Evolutionary conservation across 2,329 filamentous ascomycete genomes (phyloP).

Genomic region (Microdochium trichocladiopsis): DNA sequence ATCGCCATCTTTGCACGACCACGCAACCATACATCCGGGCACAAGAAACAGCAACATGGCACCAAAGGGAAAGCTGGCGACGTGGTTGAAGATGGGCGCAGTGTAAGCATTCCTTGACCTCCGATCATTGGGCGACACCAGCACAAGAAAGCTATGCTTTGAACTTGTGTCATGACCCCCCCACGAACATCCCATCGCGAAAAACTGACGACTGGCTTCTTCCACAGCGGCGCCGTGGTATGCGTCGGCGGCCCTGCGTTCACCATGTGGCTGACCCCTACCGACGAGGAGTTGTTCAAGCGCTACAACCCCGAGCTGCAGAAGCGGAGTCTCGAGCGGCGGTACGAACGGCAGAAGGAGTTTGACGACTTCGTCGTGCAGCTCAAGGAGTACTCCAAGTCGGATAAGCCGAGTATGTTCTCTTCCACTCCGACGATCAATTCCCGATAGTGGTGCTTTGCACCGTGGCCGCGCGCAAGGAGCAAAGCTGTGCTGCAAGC

Average conservation of each 20-base stretch:
- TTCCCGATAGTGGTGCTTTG: no score
- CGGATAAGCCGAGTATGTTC: constrained; percentile 77
- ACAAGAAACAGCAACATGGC: neutral
- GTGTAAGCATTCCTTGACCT: constrained; percentile 43
- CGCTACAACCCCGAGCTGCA: constrained; percentile 94
- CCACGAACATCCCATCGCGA: neutral
- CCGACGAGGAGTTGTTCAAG: constrained; percentile 87
- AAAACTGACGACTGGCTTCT: constrained; percentile 4
- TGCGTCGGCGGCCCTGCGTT: constrained; percentile 81
- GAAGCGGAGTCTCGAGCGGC: constrained; percentile 73
- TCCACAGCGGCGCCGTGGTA: constrained; percentile 57
- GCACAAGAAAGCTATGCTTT: no score
- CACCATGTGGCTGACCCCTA: constrained; percentile 71
- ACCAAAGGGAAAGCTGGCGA: constrained; percentile 35
- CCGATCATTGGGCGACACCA: no score
- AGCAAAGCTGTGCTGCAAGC: no score
- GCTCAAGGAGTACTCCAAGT: constrained; percentile 85
- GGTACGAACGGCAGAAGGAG: constrained; percentile 70
- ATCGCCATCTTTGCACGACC: no score
- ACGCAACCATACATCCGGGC: neutral
- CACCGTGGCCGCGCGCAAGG: no score
- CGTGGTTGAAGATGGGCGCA: constrained; percentile 63
- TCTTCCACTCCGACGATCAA: neutral
- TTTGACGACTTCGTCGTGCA: constrained; percentile 82
- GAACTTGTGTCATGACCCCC: no score